Evolutionary conservation across 2,329 filamentous ascomycete species (phyloP).

Genomic region (Verticillium albo-atrum): DNA sequence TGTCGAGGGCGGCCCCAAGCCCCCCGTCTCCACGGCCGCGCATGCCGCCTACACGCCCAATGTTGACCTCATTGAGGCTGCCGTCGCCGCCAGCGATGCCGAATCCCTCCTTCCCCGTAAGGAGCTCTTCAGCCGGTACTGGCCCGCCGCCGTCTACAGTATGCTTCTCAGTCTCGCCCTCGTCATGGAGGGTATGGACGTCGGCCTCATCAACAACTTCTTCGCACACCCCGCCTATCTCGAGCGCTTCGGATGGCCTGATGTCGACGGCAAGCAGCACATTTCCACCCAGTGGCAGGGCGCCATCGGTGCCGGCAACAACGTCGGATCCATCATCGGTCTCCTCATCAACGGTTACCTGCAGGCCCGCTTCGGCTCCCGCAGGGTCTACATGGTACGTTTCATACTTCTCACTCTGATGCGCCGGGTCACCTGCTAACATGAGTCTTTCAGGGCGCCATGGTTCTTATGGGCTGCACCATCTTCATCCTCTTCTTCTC

Average conservation of each 20-base stretch:
- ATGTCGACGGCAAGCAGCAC: conserved; percentile 29
- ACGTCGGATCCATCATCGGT: conserved; percentile 37
- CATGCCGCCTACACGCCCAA: conserved; percentile 13
- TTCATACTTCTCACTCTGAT: neutral
- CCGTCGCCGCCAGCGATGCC: conserved; percentile 21
- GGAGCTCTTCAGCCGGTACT: conserved; percentile 24
- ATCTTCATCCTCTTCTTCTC: conserved; percentile 34
- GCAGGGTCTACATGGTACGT: conserved; percentile 27
- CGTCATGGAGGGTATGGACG: conserved; percentile 30
- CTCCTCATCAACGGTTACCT: conserved; percentile 35
- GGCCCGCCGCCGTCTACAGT: conserved; percentile 21
- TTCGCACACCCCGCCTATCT: conserved; percentile 25
- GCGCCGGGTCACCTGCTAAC: neutral
- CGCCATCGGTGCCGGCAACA: conserved; percentile 32
- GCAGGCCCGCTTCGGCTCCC: conserved; percentile 26
- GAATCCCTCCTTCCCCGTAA: conserved; percentile 22
- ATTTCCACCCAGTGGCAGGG: conserved; percentile 40
- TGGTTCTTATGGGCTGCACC: conserved; percentile 26
- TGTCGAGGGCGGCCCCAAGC: neutral
- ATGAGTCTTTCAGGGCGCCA: conserved; percentile 12
- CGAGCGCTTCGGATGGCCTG: conserved; percentile 27
- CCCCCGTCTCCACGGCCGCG: neutral
- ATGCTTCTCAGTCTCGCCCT: conserved; percentile 23
- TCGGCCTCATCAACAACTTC: conserved; percentile 33
- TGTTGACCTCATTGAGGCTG: conserved; percentile 26